These are phyloP conservation scores for Tricholoma terreum DNA, from an alignment of 768 basidiomycete genomes.

Conservation along the genomic window DNA sequence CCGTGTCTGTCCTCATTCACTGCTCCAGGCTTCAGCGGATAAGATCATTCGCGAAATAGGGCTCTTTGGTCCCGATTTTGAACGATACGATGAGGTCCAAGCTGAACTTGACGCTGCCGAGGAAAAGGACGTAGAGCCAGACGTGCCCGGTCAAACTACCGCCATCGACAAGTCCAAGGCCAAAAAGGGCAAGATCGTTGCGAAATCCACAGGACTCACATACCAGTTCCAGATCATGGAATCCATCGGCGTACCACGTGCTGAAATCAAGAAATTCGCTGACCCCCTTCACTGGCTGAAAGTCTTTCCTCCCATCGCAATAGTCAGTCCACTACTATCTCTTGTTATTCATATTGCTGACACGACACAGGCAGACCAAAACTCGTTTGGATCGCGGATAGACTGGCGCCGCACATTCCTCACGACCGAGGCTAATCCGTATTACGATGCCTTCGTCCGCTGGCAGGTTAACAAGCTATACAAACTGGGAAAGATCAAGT, in stretches of 20 bases:
- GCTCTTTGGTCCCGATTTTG: conserved; percentile 89
- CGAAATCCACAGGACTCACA: conserved; percentile 88
- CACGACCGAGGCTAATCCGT: conserved; percentile 94
- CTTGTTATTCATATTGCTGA: background rate
- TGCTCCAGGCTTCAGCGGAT: conserved; percentile 85
- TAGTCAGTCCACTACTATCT: conserved; percentile 43
- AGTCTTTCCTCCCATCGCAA: conserved; percentile 95
- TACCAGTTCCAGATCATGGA: conserved; percentile 99
- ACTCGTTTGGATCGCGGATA: conserved; percentile 87
- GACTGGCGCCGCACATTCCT: conserved; percentile 96
- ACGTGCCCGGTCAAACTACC: conserved; percentile 38
- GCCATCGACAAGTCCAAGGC: conserved; percentile 66
- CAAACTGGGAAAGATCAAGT: conserved; percentile 89
- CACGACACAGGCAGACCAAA: conserved; percentile 56
- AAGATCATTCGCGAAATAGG: conserved; percentile 98
- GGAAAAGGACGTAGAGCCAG: conserved; percentile 34
- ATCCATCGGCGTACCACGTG: conserved; percentile 82
- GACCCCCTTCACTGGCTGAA: conserved; percentile 92
- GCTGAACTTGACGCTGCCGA: conserved; percentile 47
- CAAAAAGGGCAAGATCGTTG: conserved; percentile 92
- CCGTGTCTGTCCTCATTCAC: conserved; percentile 59
- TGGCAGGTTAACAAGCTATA: conserved; percentile 98
- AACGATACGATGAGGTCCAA: conserved; percentile 53
- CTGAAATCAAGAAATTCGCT: conserved; percentile 94
- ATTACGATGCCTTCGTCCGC: conserved; percentile 94